phyloP scores from a whole-genome alignment of 1,139 yeast genomes.

The Sugiyamaella neomexicana region DNA sequence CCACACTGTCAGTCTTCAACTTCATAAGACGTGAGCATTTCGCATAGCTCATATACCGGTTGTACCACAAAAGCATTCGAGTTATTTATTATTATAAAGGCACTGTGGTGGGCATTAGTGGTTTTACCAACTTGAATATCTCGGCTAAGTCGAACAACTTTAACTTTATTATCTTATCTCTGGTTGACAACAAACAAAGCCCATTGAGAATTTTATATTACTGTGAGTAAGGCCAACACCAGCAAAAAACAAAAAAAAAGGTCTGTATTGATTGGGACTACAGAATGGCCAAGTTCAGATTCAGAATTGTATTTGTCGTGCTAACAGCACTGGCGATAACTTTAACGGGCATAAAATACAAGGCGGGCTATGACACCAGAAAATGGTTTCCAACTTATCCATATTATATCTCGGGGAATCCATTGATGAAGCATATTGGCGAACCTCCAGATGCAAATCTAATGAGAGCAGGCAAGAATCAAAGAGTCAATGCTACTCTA shows the following conservation, averaged over 20 bases:
- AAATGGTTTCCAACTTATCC: slow-evolving; percentile 33
- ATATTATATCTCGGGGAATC: slow-evolving; percentile 31
- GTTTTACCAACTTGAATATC: too few species aligned
- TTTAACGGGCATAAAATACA: neutral
- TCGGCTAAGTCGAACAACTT: neutral
- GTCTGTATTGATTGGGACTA: neutral
- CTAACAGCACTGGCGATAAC: neutral
- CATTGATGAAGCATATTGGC: slow-evolving; percentile 29
- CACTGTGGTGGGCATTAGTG: neutral
- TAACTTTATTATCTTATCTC: neutral
- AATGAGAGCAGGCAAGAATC: slow-evolving; percentile 12
- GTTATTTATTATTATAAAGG: too few species aligned
- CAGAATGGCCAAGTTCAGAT: slow-evolving; percentile 13
- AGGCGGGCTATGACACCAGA: slow-evolving; percentile 3
- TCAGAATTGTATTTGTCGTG: slow-evolving; percentile 7
- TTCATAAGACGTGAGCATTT: too few species aligned
- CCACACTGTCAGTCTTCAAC: too few species aligned
- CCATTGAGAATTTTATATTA: neutral
- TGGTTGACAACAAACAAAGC: neutral
- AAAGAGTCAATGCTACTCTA: slow-evolving; percentile 67
- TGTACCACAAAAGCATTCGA: too few species aligned
- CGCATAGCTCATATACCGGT: too few species aligned
- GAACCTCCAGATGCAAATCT: slow-evolving; percentile 27
- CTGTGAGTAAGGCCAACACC: neutral
- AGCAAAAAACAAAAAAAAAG: neutral